Percentiles rank a stretch among this genome's conserved stretches.
Conservation (phyloP, 1,284 basidiomycete species). For the Irpex sp. region DNA sequence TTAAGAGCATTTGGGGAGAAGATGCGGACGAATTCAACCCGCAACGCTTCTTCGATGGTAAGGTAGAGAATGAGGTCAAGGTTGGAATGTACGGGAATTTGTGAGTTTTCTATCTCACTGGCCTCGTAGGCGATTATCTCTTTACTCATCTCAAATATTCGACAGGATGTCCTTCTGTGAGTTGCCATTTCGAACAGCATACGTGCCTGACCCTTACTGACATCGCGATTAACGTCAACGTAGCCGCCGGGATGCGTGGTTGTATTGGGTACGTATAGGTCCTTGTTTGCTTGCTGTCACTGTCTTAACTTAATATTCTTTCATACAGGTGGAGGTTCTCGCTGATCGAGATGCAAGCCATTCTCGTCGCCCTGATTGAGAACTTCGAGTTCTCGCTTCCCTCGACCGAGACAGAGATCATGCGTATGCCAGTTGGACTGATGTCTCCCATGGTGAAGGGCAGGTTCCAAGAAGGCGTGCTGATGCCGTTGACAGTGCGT, state of each 20-base stretch:
- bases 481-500: constrained; percentile 15
- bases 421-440: constrained; percentile 17
- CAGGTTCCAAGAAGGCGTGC: constrained; percentile 17
- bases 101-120: constrained; percentile 3
- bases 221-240: background rate
- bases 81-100: constrained; percentile 1
- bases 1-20: constrained; percentile 8
- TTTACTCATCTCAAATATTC: background rate
- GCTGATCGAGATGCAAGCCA: constrained; percentile 13
- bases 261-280: constrained; percentile 12
- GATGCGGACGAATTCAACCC: constrained; percentile 11
- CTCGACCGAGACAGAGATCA: constrained; percentile 17
- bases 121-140: background rate
- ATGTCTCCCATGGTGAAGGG: constrained; percentile 21
- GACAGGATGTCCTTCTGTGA: constrained; percentile 11
- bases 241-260: constrained; percentile 11
- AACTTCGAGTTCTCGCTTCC: constrained; percentile 15
- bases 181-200: background rate
- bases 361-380: constrained; percentile 8
- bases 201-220: background rate
- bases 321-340: constrained; percentile 14
- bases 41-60: constrained; percentile 6
- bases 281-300: background rate
- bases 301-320: background rate
- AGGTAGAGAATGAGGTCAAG: constrained; percentile 9